Conservation (phyloP, 345 rosid genomes). For the Durio zibethinus region DNA sequence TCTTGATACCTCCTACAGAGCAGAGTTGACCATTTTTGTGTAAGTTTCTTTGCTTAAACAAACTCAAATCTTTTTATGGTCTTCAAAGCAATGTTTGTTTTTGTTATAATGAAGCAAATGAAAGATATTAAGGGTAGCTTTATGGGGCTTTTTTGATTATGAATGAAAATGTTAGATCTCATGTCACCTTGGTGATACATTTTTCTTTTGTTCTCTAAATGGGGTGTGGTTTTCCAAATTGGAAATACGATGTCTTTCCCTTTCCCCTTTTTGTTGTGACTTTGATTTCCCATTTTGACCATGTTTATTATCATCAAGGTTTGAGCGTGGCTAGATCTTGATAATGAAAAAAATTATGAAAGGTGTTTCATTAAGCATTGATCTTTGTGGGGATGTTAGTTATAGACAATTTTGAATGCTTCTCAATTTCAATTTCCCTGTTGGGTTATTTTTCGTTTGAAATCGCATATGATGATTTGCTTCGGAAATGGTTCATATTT, state of each 20-base stretch:
- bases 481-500: neutral
- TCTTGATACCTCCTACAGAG: constrained; percentile 7
- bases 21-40: constrained; percentile 7
- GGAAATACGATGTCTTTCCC: neutral
- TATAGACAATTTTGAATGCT: neutral
- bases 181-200: constrained; percentile 1
- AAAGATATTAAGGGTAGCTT: neutral
- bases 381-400: neutral
- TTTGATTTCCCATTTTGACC: neutral
- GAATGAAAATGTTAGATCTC: constrained; percentile 23
- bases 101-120: neutral
- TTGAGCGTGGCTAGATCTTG: constrained; percentile 10
- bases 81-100: constrained; percentile 8
- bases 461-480: neutral
- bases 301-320: neutral
- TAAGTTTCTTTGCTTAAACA: constrained; percentile 21
- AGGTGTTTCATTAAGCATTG: neutral
- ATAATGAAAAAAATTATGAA: neutral
- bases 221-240: neutral
- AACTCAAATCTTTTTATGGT: constrained; percentile 11
- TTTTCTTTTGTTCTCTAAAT: neutral
- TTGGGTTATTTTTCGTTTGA: neutral
- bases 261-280: neutral
- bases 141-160: neutral
- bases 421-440: neutral